A percentile compares a stretch with the other conserved stretches of the same genome.
Conservation (phyloP, 73 alveolate genomes). For the Tetrahymena thermophila region DNA sequence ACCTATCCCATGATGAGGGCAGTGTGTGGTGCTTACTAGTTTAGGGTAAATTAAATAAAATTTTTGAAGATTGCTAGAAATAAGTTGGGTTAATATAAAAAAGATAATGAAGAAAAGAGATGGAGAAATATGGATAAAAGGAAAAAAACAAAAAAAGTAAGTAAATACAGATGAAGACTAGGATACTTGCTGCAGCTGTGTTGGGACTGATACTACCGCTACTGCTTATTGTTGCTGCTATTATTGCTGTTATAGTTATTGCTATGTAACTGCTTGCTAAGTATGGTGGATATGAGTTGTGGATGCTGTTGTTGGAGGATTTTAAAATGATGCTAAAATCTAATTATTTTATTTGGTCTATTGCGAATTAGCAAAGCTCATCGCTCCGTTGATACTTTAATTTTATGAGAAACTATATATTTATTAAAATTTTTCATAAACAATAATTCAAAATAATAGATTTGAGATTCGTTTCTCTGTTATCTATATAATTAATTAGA, state of each 20-base stretch:
- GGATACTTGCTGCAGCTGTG: not conserved
- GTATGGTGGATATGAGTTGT: not conserved
- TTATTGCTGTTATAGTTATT: not conserved
- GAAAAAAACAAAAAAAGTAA: not conserved
- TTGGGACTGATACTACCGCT: not conserved
- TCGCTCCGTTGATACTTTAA: conserved; percentile 3
- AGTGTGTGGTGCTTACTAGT: not conserved
- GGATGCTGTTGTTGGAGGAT: not conserved
- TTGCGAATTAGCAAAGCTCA: not conserved
- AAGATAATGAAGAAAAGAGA: not conserved
- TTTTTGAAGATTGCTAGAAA: not conserved
- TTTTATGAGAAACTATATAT: not conserved
- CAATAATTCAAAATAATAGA: not conserved
- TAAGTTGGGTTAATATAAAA: not conserved
- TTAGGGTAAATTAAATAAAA: not conserved
- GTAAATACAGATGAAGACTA: not conserved
- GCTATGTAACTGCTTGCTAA: not conserved
- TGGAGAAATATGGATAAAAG: not conserved
- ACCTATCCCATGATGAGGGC: not conserved
- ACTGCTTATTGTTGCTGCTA: not conserved
- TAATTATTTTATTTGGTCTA: not conserved
- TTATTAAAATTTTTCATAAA: not conserved
- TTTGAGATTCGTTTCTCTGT: not conserved
- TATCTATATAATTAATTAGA: not conserved
- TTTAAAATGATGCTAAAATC: not conserved